Evolutionary conservation across 2,329 filamentous ascomycete genomes (phyloP), one percentile per base, ranked within the genome.

Genomic region (Drechslerella dactyloides): DNA sequence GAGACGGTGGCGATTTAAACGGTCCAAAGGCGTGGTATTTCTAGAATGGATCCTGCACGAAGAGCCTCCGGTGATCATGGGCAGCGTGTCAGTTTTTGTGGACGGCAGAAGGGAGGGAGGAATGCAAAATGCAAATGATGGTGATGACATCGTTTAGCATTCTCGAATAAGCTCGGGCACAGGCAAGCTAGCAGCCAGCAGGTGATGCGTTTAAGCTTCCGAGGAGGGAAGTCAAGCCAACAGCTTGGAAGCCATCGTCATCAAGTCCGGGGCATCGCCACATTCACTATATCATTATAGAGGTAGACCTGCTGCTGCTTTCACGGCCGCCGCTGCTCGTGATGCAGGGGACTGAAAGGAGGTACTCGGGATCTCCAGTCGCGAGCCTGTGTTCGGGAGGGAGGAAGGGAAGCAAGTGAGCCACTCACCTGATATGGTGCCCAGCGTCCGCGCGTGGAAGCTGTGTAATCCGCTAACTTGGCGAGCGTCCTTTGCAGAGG

Each of bases 381-480:
- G 37, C 37, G 37, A 42, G 37, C 11, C 37, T 42, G 5, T 13
- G 37, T 42, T 2, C 13, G 37, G 44, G 17, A 23, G 19, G 52
- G 5, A 35, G 19, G 52, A 19, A 19, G 44, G 46, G 21, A 23
- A 19, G 23, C 37, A 42, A 42, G 37, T 42, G 50, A 48, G 30
- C 50, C 40, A 50, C 63, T 68, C 63, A 68, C 63, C 55, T 68
- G 63, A 68, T 68, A 48, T 61, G 63, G 63, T 61, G 56, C 42
- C 48, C 27, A 19, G 19, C 17, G 48, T 40, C 19, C 11, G 48
- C 51, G 50, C 50, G 56, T 54, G 44, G 37, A 59, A n/a, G 24
- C 8, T n/a, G 33, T 24, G n/a, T 42, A 33, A 46, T 33, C 3
- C 40, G 40, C 33, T 52, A 40, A 35, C 4, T 35, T 53, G n/a